A percentile compares a stretch with the other conserved stretches of the same genome.
Conservation (phyloP, 306 rosid species). For the Citrullus amarus region DNA sequence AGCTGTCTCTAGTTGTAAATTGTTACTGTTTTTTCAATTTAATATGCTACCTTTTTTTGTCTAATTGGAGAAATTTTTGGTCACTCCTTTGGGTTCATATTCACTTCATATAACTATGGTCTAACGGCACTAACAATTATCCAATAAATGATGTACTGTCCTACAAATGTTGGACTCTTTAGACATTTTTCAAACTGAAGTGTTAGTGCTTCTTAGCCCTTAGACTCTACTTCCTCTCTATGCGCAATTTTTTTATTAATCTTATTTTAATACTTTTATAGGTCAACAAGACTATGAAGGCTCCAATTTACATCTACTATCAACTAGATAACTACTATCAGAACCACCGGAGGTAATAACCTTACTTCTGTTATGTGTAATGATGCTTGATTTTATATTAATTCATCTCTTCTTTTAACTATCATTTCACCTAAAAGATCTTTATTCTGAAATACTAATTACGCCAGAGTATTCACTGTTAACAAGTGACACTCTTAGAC, state of each 20-base stretch:
- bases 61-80: background rate
- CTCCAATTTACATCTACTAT: constrained; percentile 77
- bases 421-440: background rate
- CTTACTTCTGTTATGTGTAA: background rate
- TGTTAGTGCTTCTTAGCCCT: background rate
- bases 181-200: no score
- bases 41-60: background rate
- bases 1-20: background rate
- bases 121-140: no score
- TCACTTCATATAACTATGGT: no score
- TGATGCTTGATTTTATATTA: background rate
- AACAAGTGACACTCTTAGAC: background rate
- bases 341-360: constrained; percentile 75
- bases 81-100: background rate
- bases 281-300: constrained; percentile 75
- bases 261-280: constrained; percentile 21
- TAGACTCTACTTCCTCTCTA: background rate
- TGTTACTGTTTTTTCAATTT: background rate
- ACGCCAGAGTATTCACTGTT: background rate
- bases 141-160: no score
- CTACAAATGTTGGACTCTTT: no score
- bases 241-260: background rate
- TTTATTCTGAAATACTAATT: background rate
- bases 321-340: constrained; percentile 95
- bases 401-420: background rate